Evolutionary conservation across 2,329 filamentous ascomycete genomes (phyloP), one percentile per base, ranked within the genome.

Genomic region (Aspergillus terreus): DNA sequence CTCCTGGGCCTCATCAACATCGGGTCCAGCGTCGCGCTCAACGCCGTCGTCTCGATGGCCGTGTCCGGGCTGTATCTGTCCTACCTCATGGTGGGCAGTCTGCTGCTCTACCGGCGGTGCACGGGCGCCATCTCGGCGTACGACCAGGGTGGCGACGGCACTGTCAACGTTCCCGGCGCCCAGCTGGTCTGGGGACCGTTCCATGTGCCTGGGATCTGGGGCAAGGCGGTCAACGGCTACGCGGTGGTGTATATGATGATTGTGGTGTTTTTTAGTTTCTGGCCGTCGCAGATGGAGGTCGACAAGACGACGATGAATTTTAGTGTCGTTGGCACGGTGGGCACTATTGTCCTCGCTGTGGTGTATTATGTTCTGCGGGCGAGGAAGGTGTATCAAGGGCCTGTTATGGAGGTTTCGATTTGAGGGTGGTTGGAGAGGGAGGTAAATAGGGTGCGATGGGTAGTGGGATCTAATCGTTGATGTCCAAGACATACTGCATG

Each of bases 201-300:
- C 49, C 63, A 59, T 14, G 35, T 65, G 0, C 59, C 60, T 1
- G 62, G 63, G 0, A 54, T 64, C 17, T 71, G 57, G 45, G 77
- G 78, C 0, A 63, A 75, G 2, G 49, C 65, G 2, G 60, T 79
- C 50, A 79, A 80, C 49, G 44, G 65, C 5, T 75, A 69, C 51
- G 74, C 75, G 1, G 62, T 78, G 12, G 36, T 68, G 4, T 82
- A 77, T 57, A 68, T 77, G n/a, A 58, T 70, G 1, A 69, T 77
- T 41, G 69, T 76, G 4, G 72, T 78, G 49, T 68, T 80, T 52
- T 78, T 80, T 57, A 69, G 70, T 42, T 78, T 78, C 54, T 81
- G 78, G 62, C 79, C 79, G 0, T 58, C 55, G 0, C 19, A 57
- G 2, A 63, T 71, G 33, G 55, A 64, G 1, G 71, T 76, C 1